Percentiles rank a stretch among this genome's conserved stretches.
Evolutionary conservation across 2,329 filamentous ascomycete genomes (phyloP).

Genomic region (Alternaria arbusti): DNA sequence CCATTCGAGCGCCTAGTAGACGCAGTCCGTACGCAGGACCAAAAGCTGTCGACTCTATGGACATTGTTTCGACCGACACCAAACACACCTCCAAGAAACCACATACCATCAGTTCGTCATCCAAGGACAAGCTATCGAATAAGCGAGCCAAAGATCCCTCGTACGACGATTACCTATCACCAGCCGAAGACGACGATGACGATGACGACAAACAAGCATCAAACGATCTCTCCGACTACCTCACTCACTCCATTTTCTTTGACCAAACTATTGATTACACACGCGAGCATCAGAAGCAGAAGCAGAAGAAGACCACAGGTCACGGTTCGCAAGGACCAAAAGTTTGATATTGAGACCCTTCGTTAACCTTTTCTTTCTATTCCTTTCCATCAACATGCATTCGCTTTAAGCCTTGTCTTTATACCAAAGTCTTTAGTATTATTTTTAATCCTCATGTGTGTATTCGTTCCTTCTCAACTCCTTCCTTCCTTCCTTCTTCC

Average conservation of each 20-base stretch:
- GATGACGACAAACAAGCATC: constrained; percentile 3
- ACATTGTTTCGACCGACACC: background rate
- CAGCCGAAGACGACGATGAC: constrained; percentile 8
- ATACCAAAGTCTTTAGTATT: background rate
- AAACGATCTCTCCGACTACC: constrained; percentile 15
- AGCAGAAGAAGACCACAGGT: background rate
- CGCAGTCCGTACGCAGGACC: constrained; percentile 28
- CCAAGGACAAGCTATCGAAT: background rate
- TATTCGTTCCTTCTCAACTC: background rate
- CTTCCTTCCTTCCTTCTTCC: background rate
- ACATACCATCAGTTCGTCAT: background rate
- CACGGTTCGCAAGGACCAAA: constrained; percentile 17
- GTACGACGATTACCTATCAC: constrained; percentile 8
- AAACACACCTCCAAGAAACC: background rate
- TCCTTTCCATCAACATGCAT: background rate
- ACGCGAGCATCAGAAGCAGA: constrained; percentile 6
- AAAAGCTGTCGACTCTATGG: constrained; percentile 17
- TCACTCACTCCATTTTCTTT: constrained; percentile 22
- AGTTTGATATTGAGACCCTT: constrained; percentile 7
- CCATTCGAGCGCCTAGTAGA: constrained; percentile 38
- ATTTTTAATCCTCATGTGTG: background rate
- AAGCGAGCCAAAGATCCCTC: constrained; percentile 1
- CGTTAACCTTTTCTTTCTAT: background rate
- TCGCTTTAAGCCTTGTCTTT: background rate
- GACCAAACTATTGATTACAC: constrained; percentile 8